Percentiles rank a stretch among this genome's conserved stretches.
phyloP scores from a whole-genome alignment of 2,329 filamentous ascomycete genomes.

The Cadophora sp. region DNA sequence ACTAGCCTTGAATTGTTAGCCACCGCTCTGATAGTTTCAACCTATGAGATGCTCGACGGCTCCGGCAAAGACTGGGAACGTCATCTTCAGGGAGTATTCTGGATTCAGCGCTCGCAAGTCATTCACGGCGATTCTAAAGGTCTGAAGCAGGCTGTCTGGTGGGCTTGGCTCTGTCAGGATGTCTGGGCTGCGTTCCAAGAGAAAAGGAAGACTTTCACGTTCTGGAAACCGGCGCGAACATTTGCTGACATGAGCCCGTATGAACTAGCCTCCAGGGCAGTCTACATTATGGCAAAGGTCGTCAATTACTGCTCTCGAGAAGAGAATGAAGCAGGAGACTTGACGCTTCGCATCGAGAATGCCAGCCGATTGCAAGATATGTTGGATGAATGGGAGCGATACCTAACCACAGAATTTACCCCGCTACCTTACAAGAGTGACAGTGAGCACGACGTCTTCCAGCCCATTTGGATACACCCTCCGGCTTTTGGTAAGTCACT shows the following conservation, averaged over 20 bases:
- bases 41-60: constrained; percentile 71
- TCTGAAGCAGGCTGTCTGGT: constrained; percentile 65
- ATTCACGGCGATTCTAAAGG: constrained; percentile 65
- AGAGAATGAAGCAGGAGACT: constrained; percentile 50
- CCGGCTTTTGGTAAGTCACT: constrained; percentile 47
- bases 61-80: constrained; percentile 62
- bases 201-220: constrained; percentile 60
- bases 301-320: constrained; percentile 65
- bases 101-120: constrained; percentile 67
- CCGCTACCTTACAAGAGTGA: constrained; percentile 46
- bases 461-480: constrained; percentile 59
- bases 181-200: constrained; percentile 69
- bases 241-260: constrained; percentile 56
- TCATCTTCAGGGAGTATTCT: constrained; percentile 69
- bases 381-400: constrained; percentile 55
- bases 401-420: constrained; percentile 45
- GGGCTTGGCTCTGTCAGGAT: constrained; percentile 71
- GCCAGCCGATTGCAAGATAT: constrained; percentile 54
- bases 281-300: constrained; percentile 62
- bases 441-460: constrained; percentile 45
- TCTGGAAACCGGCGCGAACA: constrained; percentile 60
- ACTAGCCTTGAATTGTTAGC: constrained; percentile 63
- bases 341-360: constrained; percentile 51
- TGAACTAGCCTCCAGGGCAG: constrained; percentile 59
- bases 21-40: constrained; percentile 65